Base-by-base conservation (phyloP, 78 protist species). In the Tieghemostelium lacteum region DNA sequence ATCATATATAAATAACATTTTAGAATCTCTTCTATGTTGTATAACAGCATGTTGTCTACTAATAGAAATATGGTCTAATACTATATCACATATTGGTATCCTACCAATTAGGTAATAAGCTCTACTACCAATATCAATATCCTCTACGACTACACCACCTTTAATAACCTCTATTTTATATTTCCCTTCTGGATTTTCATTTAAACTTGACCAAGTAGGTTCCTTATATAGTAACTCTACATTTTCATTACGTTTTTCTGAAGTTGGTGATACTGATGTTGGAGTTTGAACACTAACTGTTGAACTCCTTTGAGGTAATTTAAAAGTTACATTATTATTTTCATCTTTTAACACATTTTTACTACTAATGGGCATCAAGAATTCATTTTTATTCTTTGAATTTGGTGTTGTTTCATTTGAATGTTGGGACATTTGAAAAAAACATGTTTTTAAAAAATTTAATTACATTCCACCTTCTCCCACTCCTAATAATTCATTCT, bases 21-120 rank as follows among this genome's bases (percentile, higher is more conserved):
- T 34, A 22, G 71, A 69, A 19, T 42, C 86, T 7, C n/a, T 17
- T 36, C 45, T 36, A 37, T 77, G 78, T 37, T 88, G 93, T 45
- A 88, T 71, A 50, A 88, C 67, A 19, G 93, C 93, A 71, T 88
- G 93, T 55, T 88, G 93, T 63, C 93, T 62, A 69, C 88, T 77
- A 34, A 88, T 88, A 34, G 86, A 75, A 7, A 72, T 22, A 36
- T 88, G 86, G 6, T 88, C 93, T 49, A 75, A 33, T 45, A 24
- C 54, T 22, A 88, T 63, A 40, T 88, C 93, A 50, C 93, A 88
- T 42, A 88, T 75, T 22, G 93, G 93, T 39, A 88, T 19, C 54
- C 87, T 73, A 34, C 93, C 93, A 74, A 88, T 22, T 20, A 88
- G 26, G 36, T 75, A 75, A 36, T 37, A 75, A 16, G 67, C 31